Base-by-base conservation (phyloP, 495 filamentous ascomycete species). In the Lophiotrema nucula region DNA sequence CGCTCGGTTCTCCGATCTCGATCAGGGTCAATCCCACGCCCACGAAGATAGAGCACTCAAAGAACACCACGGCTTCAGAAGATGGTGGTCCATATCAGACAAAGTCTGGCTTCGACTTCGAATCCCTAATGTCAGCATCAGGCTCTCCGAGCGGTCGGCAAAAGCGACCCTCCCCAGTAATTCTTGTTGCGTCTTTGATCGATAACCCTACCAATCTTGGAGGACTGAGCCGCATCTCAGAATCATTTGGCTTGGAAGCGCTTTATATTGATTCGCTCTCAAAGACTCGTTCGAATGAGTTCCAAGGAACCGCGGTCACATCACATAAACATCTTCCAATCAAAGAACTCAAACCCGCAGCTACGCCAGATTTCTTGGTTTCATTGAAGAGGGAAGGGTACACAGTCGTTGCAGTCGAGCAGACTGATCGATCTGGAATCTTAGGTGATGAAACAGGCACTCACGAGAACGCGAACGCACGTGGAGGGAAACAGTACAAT, bases 111-210 rank as follows among this genome's bases (percentile, higher is more conserved):
- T 50, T 59, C 53, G 51, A 58, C 54, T 21, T 56, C 38, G 31
- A 59, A n/a, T 54, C 49, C 2, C 37, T 61, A 2, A 24, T 54
- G 13, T 19, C 47, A 1, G 15, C 46, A 5, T 13, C 43, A 4
- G 39, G 33, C 12, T 52, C 56, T 15, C 39, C 56, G 12, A 23
- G 19, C 11, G 8, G 22, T 15, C 19, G 18, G 37, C 57, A 48
- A 26, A 26, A 44, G 18, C 53, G 60, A 1, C 53, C 60, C 12
- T 26, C 58, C 19, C 33, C 68, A 21, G 56, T 79, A 33, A 72
- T 77, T 41, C 56, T 79, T 50, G 53, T 77, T 43, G 77, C 77
- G n/a, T 77, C 77, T 6, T 74, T 78, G 6, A 73, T 80, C 56
- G 68, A 72, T 58, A 76, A 74, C 44, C 68, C 74, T 33, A 62